phyloP scores from a whole-genome alignment of 106 monocot species.

The Allium sativum region DNA sequence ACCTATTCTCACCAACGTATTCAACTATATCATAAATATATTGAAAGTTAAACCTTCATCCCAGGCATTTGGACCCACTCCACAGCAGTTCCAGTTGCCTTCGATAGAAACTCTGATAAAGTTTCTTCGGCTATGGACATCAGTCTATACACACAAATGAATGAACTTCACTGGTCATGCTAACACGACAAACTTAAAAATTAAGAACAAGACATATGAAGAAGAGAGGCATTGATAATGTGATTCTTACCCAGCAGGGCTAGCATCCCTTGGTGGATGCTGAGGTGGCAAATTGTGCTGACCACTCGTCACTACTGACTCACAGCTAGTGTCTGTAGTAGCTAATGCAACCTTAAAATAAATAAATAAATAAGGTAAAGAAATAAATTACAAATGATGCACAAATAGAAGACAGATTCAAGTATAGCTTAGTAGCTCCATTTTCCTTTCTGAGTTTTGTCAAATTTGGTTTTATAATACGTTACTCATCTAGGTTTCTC shows the following conservation, averaged over 20 bases:
- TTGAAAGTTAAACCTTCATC: slow-evolving; percentile 43
- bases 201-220: neutral
- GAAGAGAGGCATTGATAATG: neutral
- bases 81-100: slow-evolving; percentile 78
- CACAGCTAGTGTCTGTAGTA: slow-evolving; percentile 56
- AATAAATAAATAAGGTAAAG: neutral
- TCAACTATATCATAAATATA: neutral
- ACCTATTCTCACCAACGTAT: neutral
- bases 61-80: slow-evolving; percentile 92
- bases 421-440: too few relatives aligned
- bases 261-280: slow-evolving; percentile 46
- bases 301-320: slow-evolving; percentile 49
- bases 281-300: slow-evolving; percentile 14
- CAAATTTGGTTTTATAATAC: too few relatives aligned
- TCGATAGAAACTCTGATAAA: slow-evolving; percentile 81
- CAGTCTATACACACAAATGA: slow-evolving; percentile 24
- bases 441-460: too few relatives aligned
- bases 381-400: neutral
- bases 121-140: slow-evolving; percentile 68
- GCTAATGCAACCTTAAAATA: slow-evolving; percentile 22
- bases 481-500: too few relatives aligned
- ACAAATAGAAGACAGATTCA: too few relatives aligned
- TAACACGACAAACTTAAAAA: neutral
- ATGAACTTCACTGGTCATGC: neutral
- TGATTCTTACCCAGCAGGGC: slow-evolving; percentile 46